phyloP scores from a whole-genome alignment of 306 rosid genomes.

The Psophocarpus tetragonolobus region DNA sequence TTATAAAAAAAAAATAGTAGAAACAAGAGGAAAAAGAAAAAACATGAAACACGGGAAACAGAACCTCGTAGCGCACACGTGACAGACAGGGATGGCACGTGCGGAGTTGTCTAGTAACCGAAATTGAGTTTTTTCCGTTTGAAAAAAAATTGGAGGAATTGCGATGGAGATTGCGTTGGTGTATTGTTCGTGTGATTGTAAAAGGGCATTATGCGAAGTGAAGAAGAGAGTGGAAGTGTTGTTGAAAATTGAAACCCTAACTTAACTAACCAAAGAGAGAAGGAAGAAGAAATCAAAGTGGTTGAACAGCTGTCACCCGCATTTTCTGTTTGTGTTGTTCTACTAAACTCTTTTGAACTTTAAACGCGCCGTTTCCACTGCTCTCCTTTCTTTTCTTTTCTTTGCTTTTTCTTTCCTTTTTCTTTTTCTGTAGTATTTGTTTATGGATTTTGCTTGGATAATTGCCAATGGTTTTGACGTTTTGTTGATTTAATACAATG shows the following conservation, averaged over 20 bases:
- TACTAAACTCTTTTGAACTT: conserved; percentile 3
- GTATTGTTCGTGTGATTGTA: not conserved
- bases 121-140: not conserved
- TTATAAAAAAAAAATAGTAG: not conserved
- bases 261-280: not conserved
- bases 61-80: conserved; percentile 4
- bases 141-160: not conserved
- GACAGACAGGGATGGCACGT: not conserved
- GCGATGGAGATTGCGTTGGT: not conserved
- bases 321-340: not conserved
- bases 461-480: not conserved
- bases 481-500: not conserved
- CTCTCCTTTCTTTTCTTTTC: not conserved
- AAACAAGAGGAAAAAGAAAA: not conserved
- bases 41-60: not conserved
- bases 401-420: not conserved
- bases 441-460: not conserved
- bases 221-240: not conserved
- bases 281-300: conserved; percentile 21
- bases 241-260: conserved; percentile 27
- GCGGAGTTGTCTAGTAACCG: not conserved
- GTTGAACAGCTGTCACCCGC: conserved; percentile 40
- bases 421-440: not conserved
- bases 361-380: conserved; percentile 33
- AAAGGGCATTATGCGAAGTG: not conserved